Percentiles rank a stretch among this genome's conserved stretches.
Evolutionary conservation across 805 yeast genomes (phyloP).

Genomic region (Spathaspora passalidarum): DNA sequence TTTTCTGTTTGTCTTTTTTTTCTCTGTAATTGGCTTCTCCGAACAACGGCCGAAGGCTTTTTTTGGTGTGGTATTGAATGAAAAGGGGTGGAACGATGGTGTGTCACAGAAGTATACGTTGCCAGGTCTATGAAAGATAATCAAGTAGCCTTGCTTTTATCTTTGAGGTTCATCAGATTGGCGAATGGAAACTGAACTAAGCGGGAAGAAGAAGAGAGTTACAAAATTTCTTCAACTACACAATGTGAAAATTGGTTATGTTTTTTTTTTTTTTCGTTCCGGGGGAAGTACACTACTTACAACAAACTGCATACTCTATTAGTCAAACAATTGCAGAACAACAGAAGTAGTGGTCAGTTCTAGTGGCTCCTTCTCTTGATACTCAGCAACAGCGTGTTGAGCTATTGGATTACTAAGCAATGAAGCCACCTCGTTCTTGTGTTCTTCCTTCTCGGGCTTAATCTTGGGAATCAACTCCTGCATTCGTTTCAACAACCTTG

Average conservation of each 20-base stretch:
- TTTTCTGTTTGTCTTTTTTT: background rate
- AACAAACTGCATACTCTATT: background rate
- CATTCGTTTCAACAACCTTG: constrained; percentile 16
- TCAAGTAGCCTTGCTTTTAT: background rate
- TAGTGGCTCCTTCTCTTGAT: background rate
- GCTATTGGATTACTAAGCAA: background rate
- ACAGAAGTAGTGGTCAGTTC: background rate
- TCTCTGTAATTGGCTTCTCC: background rate
- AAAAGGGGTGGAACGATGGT: too few species aligned
- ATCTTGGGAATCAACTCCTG: constrained; percentile 4
- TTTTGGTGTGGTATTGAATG: background rate
- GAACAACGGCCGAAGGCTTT: background rate
- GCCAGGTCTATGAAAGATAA: too few species aligned
- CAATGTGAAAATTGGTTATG: background rate
- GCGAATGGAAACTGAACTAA: background rate
- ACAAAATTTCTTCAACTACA: background rate
- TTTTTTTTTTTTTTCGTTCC: background rate
- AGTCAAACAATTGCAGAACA: constrained; percentile 2
- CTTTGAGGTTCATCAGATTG: background rate
- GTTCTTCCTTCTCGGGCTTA: background rate
- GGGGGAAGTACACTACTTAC: background rate
- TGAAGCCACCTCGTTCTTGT: background rate
- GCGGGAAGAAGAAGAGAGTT: background rate
- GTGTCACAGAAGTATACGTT: too few species aligned
- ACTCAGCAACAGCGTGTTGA: background rate